Conservation (phyloP, 306 rosid genomes). For the Cicer pinnatifidum region DNA sequence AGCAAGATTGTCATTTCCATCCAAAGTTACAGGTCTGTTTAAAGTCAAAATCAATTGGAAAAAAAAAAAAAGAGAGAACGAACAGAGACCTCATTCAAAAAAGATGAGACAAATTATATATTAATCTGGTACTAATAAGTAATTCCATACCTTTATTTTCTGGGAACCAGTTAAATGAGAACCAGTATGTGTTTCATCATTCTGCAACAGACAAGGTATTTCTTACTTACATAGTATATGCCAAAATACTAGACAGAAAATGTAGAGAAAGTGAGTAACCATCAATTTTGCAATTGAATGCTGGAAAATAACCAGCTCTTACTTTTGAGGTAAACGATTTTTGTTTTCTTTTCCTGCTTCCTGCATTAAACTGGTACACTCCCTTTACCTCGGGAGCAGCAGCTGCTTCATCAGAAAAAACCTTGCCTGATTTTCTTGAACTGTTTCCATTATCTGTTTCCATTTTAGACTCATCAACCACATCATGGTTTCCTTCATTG, state of each 20-base stretch:
- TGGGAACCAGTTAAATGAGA: conserved; percentile 54
- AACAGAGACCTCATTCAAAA: conserved; percentile 6
- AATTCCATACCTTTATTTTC: conserved; percentile 60
- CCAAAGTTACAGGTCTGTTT: conserved; percentile 8
- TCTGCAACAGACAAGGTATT: conserved; percentile 57
- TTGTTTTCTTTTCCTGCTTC: conserved; percentile 68
- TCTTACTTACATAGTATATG: conserved; percentile 44
- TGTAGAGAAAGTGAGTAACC: conserved; percentile 14
- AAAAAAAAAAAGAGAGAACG: neutral
- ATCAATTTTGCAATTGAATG: conserved; percentile 17
- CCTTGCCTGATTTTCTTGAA: conserved; percentile 54
- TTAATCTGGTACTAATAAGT: conserved; percentile 20
- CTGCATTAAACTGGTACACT: conserved; percentile 49
- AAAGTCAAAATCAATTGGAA: conserved; percentile 18
- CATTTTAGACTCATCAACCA: conserved; percentile 56
- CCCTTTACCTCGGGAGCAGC: conserved; percentile 54
- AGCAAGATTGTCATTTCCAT: conserved; percentile 23
- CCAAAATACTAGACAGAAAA: conserved; percentile 45
- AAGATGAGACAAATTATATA: conserved; percentile 17
- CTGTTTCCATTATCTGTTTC: conserved; percentile 56
- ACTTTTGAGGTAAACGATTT: conserved; percentile 58
- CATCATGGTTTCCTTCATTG: conserved; percentile 56
- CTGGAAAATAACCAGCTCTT: conserved; percentile 45
- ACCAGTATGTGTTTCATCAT: conserved; percentile 55
- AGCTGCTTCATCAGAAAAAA: conserved; percentile 46